A percentile compares a stretch with the other conserved stretches of the same genome.
Evolutionary conservation across 2,329 filamentous ascomycete genomes (phyloP).

Genomic region (Didymella lethalis): DNA sequence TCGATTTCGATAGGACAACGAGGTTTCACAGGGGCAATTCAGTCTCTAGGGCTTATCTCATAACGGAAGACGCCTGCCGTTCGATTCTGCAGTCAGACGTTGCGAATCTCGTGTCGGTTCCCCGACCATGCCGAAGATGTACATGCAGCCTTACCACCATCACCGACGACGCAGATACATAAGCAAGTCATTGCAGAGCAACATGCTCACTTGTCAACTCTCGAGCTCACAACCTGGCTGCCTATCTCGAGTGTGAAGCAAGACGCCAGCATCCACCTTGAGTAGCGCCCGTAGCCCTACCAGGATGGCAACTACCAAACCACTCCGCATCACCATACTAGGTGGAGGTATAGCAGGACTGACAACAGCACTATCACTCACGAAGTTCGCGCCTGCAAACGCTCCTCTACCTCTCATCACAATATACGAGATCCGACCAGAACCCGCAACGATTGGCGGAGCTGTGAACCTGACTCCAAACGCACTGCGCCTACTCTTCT

Average conservation of each 20-base stretch:
- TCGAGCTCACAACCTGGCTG: neutral
- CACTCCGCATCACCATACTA: constrained; percentile 41
- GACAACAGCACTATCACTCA: constrained; percentile 54
- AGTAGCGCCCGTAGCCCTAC: neutral
- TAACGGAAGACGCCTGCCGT: neutral
- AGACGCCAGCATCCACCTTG: neutral
- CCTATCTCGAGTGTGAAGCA: neutral
- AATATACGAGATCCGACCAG: constrained; percentile 59
- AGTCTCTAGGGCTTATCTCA: constrained; percentile 4
- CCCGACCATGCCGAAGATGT: constrained; percentile 17
- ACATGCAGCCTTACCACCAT: constrained; percentile 5
- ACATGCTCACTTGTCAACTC: neutral
- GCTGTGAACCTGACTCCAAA: constrained; percentile 70
- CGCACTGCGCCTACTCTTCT: constrained; percentile 63
- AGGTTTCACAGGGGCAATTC: neutral
- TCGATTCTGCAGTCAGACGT: neutral
- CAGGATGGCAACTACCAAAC: constrained; percentile 8
- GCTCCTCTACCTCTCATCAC: constrained; percentile 51
- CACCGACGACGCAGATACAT: constrained; percentile 5
- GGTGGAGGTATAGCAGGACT: constrained; percentile 47
- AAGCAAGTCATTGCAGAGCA: neutral
- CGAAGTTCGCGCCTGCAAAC: constrained; percentile 51
- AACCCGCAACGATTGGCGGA: constrained; percentile 61
- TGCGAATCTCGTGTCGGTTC: constrained; percentile 10
- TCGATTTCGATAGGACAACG: neutral